phyloP scores from a whole-genome alignment of 1,284 basidiomycete genomes.

The Meripilus lineatus region DNA sequence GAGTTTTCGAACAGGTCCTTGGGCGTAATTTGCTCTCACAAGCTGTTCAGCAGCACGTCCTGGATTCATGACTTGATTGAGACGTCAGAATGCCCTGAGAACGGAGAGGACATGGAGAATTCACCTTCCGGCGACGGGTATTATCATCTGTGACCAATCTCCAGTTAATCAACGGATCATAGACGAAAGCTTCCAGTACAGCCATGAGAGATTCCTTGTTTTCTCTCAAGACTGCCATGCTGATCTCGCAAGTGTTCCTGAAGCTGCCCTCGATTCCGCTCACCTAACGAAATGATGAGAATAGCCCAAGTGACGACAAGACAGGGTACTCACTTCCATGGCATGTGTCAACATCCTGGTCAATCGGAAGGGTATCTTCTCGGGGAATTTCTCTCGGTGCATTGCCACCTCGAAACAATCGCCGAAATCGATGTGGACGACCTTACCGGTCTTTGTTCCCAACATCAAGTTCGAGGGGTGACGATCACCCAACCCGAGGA shows the following conservation, averaged over 20 bases:
- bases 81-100: constrained; percentile 1
- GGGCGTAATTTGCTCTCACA: constrained; percentile 67
- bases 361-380: constrained; percentile 97
- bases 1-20: constrained; percentile 67
- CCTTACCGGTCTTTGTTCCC: constrained; percentile 90
- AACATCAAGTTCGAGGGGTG: constrained; percentile 96
- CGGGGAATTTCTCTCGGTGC: constrained; percentile 98
- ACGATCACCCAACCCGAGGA: constrained; percentile 96
- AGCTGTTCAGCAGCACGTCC: constrained; percentile 53
- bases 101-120: constrained; percentile 10
- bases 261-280: constrained; percentile 98
- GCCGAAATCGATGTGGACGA: constrained; percentile 93
- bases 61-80: constrained; percentile 39
- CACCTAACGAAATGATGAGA: constrained; percentile 47
- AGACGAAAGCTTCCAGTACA: constrained; percentile 92
- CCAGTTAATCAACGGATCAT: constrained; percentile 89
- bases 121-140: constrained; percentile 55
- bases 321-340: constrained; percentile 78
- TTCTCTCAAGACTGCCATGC: constrained; percentile 93
- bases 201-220: constrained; percentile 99
- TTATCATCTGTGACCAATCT: constrained; percentile 73
- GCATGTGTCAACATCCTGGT: constrained; percentile 99
- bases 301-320: constrained; percentile 1
- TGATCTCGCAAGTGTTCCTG: constrained; percentile 93
- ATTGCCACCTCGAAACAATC: constrained; percentile 95